Conservation (phyloP, 345 rosid species). For the Syzygium aqueum region DNA sequence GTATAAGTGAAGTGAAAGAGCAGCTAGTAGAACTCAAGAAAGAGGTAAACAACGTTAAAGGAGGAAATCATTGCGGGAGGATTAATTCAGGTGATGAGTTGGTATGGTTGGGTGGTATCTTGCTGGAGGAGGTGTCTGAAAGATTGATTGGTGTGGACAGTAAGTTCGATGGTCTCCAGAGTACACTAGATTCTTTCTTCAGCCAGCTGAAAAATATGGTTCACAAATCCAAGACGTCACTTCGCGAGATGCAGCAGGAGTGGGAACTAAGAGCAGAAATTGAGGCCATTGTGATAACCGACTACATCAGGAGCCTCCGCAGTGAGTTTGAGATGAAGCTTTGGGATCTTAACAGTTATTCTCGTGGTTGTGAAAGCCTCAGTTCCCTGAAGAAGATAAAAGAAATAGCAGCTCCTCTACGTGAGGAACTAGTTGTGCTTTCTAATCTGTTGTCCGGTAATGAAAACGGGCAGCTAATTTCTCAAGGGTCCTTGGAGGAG, state of each 20-base stretch:
- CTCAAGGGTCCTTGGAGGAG: constrained; percentile 51
- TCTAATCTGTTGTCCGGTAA: constrained; percentile 35
- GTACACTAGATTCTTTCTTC: constrained; percentile 20
- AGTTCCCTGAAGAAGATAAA: constrained; percentile 29
- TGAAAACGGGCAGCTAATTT: constrained; percentile 38
- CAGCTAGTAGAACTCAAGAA: constrained; percentile 48
- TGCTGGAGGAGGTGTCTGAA: constrained; percentile 23
- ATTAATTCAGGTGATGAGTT: constrained; percentile 20
- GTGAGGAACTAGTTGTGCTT: constrained; percentile 58
- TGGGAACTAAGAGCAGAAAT: constrained; percentile 32
- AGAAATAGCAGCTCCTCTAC: constrained; percentile 48
- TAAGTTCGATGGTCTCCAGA: constrained; percentile 22
- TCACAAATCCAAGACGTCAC: constrained; percentile 20
- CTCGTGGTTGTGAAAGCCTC: constrained; percentile 10
- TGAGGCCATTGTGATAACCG: constrained; percentile 35
- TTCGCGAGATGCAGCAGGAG: constrained; percentile 41
- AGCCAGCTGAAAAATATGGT: constrained; percentile 17
- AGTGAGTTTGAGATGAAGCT: constrained; percentile 45
- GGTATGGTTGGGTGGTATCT: constrained; percentile 33
- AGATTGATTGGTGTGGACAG: constrained; percentile 23
- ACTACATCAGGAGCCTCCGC: constrained; percentile 34
- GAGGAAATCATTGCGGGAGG: constrained; percentile 15
- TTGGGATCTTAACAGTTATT: constrained; percentile 24
- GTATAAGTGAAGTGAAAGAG: constrained; percentile 25
- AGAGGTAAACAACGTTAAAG: constrained; percentile 40